Percentiles rank a stretch among this genome's conserved stretches.
phyloP scores from a whole-genome alignment of 768 basidiomycete species.

The Boletus pseudopeckii region DNA sequence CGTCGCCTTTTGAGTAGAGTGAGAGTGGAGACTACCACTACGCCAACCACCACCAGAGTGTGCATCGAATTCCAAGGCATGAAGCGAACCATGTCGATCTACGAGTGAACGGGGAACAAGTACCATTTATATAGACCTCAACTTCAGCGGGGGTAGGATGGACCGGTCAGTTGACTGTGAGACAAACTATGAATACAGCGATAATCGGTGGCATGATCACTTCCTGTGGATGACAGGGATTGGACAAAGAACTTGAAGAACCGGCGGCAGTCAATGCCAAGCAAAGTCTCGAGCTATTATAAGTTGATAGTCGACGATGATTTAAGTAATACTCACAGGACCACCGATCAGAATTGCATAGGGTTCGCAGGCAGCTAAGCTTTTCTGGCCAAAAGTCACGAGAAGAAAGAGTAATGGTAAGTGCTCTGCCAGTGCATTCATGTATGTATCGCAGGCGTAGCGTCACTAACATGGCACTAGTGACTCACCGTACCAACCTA shows the following conservation, averaged over 20 bases:
- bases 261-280: background rate
- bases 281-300: background rate
- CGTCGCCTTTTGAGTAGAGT: conserved; percentile 5
- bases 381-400: background rate
- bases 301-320: background rate
- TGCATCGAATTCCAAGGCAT: background rate
- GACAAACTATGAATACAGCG: background rate
- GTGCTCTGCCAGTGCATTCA: background rate
- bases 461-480: background rate
- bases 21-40: background rate
- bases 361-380: too few relatives aligned
- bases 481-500: background rate
- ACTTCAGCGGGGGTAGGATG: background rate
- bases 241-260: background rate
- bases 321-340: background rate
- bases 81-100: background rate
- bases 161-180: background rate
- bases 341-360: background rate
- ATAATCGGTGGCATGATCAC: background rate
- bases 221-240: background rate
- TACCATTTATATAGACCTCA: background rate
- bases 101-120: background rate
- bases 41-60: background rate
- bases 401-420: background rate
- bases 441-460: too few relatives aligned